Evolutionary conservation across 164 flowering plant genomes (phyloP), one percentile per base, ranked within the genome.

Genomic region (Cinnamomum micranthum): DNA sequence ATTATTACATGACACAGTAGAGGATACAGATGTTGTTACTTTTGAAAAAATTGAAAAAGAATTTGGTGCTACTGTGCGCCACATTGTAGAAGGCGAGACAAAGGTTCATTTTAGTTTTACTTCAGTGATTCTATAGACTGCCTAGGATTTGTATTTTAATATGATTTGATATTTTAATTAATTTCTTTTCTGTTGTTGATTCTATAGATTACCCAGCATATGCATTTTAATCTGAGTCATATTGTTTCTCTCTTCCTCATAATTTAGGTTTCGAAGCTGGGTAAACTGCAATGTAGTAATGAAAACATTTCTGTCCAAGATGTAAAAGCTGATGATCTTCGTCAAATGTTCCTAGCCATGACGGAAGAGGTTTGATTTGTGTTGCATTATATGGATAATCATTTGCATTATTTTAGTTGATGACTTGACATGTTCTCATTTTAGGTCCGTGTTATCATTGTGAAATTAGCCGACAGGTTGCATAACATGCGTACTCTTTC

Each of bases 401-500:
- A 28, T n/a, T 58, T 11, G 28, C 51, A 2, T 52, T 55, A 59
- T 68, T 22, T 69, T 3, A 23, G 31, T 68, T 12, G 6, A 69
- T 41, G 3, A 69, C n/a, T 41, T n/a, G 22, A 69, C 28, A 24
- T 12, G 65, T 64, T 35, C 23, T 59, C 22, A 20, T 69, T 81
- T 70, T 87, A 96, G 99, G 98, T 96, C 68, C 98, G 97, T 59
- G 99, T 96, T 58, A 96, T 92, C 74, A 93, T 96, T 82, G 99
- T 96, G 83, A 96, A 96, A 87, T 84, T 96, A 76, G 99, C 99
- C 74, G 99, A 96, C 85, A 88, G 99, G 80, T 86, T 96, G 72
- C 99, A 96, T 81, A 96, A 96, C 84, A 96, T 96, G 98, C 97
- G 97, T 31, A 93, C 99, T 33, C 97, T 96, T 72, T 87, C 95